phyloP scores from a whole-genome alignment of 306 rosid genomes.

The Vigna mungo region DNA sequence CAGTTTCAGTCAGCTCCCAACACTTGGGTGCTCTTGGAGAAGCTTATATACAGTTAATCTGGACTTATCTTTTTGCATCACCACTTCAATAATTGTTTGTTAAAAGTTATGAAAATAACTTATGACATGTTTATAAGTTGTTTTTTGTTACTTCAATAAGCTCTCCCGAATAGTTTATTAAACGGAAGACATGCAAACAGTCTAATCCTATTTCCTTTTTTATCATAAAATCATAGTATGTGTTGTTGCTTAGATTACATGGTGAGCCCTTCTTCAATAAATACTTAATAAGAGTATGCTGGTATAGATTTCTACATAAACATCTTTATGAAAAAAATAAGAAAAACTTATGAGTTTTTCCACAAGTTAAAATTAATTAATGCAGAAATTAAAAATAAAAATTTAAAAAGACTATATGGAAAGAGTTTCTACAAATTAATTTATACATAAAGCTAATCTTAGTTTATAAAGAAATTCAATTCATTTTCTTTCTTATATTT shows the following conservation, averaged over 20 bases:
- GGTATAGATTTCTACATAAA: too few species aligned
- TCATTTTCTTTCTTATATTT: too few species aligned
- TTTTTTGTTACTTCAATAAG: background rate
- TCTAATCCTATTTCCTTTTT: background rate
- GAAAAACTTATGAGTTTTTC: too few species aligned
- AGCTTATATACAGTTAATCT: background rate
- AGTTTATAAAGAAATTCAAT: too few species aligned
- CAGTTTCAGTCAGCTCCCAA: constrained; percentile 30
- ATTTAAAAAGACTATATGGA: too few species aligned
- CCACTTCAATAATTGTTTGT: background rate
- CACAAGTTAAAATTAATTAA: too few species aligned
- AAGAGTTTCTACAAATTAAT: too few species aligned
- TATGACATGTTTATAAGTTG: background rate
- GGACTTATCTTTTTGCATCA: background rate
- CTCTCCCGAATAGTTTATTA: background rate
- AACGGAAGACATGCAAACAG: background rate
- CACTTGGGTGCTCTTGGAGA: background rate
- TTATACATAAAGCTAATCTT: too few species aligned
- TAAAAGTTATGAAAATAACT: background rate
- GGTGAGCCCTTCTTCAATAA: background rate
- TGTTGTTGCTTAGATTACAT: background rate
- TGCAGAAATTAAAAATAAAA: too few species aligned
- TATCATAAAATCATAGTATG: background rate
- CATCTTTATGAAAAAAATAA: too few species aligned
- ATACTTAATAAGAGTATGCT: background rate